Conservation (phyloP, 768 basidiomycete species). For the Amanita rubescens region DNA sequence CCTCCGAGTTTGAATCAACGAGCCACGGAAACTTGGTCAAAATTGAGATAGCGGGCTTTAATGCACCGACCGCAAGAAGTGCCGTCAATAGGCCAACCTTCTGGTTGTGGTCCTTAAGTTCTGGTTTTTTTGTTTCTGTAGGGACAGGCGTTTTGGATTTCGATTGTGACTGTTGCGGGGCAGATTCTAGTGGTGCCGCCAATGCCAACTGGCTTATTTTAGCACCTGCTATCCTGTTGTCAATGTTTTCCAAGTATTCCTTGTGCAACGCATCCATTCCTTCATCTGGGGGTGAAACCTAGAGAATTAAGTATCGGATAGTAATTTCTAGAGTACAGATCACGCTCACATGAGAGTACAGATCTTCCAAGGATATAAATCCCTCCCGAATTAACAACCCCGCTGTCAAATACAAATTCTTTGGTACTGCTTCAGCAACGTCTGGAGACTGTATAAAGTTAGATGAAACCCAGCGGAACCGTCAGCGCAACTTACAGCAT, state of each 20-base stretch:
- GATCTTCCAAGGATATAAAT: slow-evolving; percentile 78
- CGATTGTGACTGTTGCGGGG: slow-evolving; percentile 28
- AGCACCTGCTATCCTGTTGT: slow-evolving; percentile 58
- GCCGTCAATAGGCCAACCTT: slow-evolving; percentile 72
- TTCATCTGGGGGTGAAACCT: slow-evolving; percentile 52
- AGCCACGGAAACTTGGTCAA: slow-evolving; percentile 83
- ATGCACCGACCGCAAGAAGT: slow-evolving; percentile 79
- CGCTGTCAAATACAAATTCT: slow-evolving; percentile 70
- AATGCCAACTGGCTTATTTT: slow-evolving; percentile 74
- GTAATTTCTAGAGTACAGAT: background rate
- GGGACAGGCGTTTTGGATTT: slow-evolving; percentile 33
- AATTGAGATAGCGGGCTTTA: slow-evolving; percentile 71
- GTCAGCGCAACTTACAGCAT: slow-evolving; percentile 52
- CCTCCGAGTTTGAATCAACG: slow-evolving; percentile 68
- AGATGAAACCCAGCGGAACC: slow-evolving; percentile 1
- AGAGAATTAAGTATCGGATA: slow-evolving; percentile 1
- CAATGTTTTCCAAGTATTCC: slow-evolving; percentile 57
- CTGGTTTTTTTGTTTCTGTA: slow-evolving; percentile 35
- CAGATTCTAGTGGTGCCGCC: slow-evolving; percentile 73
- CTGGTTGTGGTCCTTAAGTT: slow-evolving; percentile 56
- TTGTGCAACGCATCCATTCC: slow-evolving; percentile 64
- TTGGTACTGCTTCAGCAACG: slow-evolving; percentile 53
- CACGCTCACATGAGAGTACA: slow-evolving; percentile 87
- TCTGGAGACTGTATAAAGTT: slow-evolving; percentile 40
- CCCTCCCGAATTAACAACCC: slow-evolving; percentile 88